A percentile compares a stretch with the other conserved stretches of the same genome.
These are phyloP conservation scores for Cladosporium sp. DNA, from an alignment of 2,329 filamentous ascomycete genomes.

Conservation along the genomic window DNA sequence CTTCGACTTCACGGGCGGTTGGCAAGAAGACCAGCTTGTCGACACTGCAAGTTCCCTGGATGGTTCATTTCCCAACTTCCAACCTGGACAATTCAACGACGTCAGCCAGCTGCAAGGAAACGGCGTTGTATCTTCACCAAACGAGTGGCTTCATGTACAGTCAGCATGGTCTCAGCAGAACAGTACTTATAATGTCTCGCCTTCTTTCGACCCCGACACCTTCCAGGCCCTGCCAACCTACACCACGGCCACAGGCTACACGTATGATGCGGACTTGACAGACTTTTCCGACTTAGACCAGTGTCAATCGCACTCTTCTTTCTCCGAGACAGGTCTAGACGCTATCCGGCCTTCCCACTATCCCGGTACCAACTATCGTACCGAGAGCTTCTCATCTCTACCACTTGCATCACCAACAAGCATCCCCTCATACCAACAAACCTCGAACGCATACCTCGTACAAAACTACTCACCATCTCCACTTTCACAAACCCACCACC, in stretches of 20 bases:
- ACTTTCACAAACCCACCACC: not conserved
- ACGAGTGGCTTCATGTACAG: conserved; percentile 6
- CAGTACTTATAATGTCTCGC: not conserved
- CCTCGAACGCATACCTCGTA: not conserved
- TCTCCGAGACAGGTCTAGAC: conserved; percentile 9
- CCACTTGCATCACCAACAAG: not conserved
- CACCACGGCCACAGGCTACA: not conserved
- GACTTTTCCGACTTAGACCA: conserved; percentile 14
- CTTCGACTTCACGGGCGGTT: conserved; percentile 11
- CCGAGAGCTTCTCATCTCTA: not conserved
- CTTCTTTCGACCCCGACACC: not conserved
- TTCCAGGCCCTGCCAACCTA: not conserved
- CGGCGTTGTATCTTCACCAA: not conserved
- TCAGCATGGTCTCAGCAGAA: conserved; percentile 3
- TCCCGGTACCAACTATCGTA: not conserved
- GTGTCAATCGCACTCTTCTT: conserved; percentile 1
- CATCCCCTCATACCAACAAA: not conserved
- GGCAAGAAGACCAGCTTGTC: not conserved
- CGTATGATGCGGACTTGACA: not conserved
- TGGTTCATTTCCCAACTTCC: not conserved
- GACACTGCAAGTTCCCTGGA: not conserved
- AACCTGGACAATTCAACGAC: conserved; percentile 15
- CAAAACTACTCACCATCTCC: not conserved
- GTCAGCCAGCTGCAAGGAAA: not conserved
- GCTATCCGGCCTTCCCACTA: not conserved